Percentiles rank a stretch among this genome's conserved stretches.
These are phyloP conservation scores for Alternaria postmessia DNA, from an alignment of 2,329 filamentous ascomycete genomes.

Conservation along the genomic window DNA sequence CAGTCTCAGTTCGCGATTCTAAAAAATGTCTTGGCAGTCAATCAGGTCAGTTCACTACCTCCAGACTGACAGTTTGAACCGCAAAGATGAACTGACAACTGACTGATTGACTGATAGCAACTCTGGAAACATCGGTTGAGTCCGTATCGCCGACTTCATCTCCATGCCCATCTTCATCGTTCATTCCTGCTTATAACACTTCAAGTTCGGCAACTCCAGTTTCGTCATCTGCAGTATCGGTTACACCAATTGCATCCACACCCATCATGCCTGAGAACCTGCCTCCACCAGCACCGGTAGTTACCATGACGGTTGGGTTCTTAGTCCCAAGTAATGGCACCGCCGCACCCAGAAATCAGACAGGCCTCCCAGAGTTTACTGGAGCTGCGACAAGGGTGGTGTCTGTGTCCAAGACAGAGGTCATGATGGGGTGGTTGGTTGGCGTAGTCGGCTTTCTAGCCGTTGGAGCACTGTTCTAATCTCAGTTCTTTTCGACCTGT, in stretches of 20 bases:
- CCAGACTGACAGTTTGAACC: no score
- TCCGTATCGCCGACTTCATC: background rate
- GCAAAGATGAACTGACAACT: no score
- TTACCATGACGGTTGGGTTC: constrained; percentile 11
- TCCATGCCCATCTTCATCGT: background rate
- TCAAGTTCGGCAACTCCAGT: background rate
- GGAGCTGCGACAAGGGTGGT: background rate
- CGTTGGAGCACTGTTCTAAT: background rate
- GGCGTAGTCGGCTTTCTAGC: background rate
- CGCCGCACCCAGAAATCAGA: background rate
- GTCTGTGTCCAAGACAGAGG: background rate
- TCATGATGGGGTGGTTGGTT: background rate
- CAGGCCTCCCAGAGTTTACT: constrained; percentile 4
- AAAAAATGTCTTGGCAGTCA: no score
- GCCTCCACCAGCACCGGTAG: constrained; percentile 5
- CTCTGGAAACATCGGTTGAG: no score
- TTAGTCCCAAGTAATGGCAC: constrained; percentile 9
- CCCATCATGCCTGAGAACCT: background rate
- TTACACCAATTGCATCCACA: background rate
- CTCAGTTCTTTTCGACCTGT: background rate
- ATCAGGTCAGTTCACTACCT: no score
- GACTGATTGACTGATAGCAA: no score
- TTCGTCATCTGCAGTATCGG: background rate
- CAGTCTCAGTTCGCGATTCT: no score
- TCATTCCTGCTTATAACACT: background rate